Evolutionary conservation across 805 yeast genomes (phyloP).

Genomic region (Gaillardinia entomophila): DNA sequence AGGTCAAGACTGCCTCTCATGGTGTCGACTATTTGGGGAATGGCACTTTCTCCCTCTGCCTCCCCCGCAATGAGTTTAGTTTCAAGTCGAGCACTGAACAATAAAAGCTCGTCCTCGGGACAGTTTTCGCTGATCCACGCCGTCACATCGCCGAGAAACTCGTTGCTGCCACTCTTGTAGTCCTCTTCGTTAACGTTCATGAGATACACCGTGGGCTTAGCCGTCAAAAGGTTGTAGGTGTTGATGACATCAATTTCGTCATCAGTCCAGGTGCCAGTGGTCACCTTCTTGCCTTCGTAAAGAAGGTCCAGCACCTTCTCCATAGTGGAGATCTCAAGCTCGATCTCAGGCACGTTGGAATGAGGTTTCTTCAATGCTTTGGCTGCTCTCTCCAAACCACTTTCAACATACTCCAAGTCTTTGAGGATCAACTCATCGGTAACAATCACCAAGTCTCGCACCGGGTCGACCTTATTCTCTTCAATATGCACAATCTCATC

Average conservation of each 20-base stretch:
- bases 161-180: conserved; percentile 82
- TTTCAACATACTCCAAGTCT: conserved; percentile 91
- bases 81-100: conserved; percentile 86
- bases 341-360: conserved; percentile 81
- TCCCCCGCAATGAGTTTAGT: conserved; percentile 69
- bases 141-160: conserved; percentile 73
- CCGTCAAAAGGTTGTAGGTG: conserved; percentile 80
- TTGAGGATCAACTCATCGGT: conserved; percentile 88
- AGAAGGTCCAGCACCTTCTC: conserved; percentile 68
- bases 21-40: conserved; percentile 78
- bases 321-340: conserved; percentile 75
- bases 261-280: conserved; percentile 80
- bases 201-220: conserved; percentile 91
- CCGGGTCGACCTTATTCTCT: conserved; percentile 79
- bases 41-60: conserved; percentile 54
- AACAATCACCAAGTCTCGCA: conserved; percentile 89
- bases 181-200: conserved; percentile 88
- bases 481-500: conserved; percentile 96
- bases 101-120: conserved; percentile 80
- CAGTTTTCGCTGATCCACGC: conserved; percentile 88
- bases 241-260: conserved; percentile 92
- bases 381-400: conserved; percentile 69
- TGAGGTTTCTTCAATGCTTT: conserved; percentile 80
- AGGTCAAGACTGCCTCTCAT: conserved; percentile 85
- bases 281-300: conserved; percentile 82